Percentiles rank a stretch among this genome's conserved stretches.
phyloP scores from a whole-genome alignment of 306 rosid species.

The Castanea mollissima region DNA sequence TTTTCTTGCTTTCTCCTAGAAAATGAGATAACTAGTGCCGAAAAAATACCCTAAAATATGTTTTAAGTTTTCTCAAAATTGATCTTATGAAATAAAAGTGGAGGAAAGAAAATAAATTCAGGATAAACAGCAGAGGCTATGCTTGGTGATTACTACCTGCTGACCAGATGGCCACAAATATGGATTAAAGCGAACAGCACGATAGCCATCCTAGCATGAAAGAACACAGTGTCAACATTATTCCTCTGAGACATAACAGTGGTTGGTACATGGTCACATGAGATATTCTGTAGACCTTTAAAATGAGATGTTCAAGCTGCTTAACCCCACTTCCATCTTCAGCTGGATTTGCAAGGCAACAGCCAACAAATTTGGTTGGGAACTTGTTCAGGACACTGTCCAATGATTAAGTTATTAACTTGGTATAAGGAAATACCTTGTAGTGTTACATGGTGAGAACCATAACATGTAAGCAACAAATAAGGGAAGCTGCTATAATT shows the following conservation, averaged over 20 bases:
- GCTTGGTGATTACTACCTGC: constrained; percentile 42
- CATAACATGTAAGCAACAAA: constrained; percentile 10
- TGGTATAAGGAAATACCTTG: constrained; percentile 7
- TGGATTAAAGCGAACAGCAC: constrained; percentile 88
- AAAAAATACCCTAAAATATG: background rate
- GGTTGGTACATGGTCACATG: constrained; percentile 4
- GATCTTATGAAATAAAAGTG: background rate
- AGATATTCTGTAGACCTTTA: constrained; percentile 48
- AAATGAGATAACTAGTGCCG: background rate
- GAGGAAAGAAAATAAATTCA: background rate
- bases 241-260: background rate
- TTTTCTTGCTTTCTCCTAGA: background rate
- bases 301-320: constrained; percentile 68
- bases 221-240: constrained; percentile 19
- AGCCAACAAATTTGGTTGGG: constrained; percentile 81
- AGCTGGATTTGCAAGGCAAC: constrained; percentile 95
- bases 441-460: background rate
- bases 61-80: background rate
- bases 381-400: constrained; percentile 74
- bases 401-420: constrained; percentile 19
- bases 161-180: constrained; percentile 85
- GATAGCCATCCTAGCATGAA: constrained; percentile 64
- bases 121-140: background rate
- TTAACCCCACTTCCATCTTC: constrained; percentile 71
- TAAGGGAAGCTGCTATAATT: background rate